These are phyloP conservation scores for Scortechinia acanthostroma DNA, from an alignment of 2,329 filamentous ascomycete species.

Conservation along the genomic window DNA sequence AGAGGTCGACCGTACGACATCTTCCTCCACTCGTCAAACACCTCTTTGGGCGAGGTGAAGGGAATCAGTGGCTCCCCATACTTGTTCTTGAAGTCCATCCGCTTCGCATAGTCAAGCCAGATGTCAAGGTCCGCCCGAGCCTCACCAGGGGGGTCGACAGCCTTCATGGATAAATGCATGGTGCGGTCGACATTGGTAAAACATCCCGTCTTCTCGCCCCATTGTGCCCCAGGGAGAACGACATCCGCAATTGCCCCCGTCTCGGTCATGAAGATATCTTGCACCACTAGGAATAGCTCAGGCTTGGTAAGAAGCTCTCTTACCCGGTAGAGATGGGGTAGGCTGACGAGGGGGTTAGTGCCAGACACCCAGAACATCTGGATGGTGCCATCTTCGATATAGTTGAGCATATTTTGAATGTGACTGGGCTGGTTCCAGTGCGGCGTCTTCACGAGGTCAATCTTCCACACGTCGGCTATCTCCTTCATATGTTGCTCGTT, in stretches of 20 bases:
- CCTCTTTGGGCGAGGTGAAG: constrained; percentile 17
- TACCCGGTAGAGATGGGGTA: constrained; percentile 19
- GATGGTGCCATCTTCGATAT: constrained; percentile 19
- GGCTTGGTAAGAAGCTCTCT: constrained; percentile 18
- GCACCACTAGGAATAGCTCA: constrained; percentile 19
- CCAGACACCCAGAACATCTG: constrained; percentile 26
- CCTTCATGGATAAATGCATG: constrained; percentile 24
- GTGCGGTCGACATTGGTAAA: constrained; percentile 28
- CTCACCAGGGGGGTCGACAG: constrained; percentile 25
- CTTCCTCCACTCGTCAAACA: constrained; percentile 24
- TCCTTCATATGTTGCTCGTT: constrained; percentile 23
- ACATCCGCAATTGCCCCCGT: constrained; percentile 24
- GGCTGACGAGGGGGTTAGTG: constrained; percentile 26
- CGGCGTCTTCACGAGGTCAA: constrained; percentile 18
- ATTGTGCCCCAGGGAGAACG: constrained; percentile 23
- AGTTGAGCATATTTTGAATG: constrained; percentile 23
- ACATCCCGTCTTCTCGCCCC: constrained; percentile 26
- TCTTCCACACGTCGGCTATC: constrained; percentile 24
- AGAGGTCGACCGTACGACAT: constrained; percentile 20
- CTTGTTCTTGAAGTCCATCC: constrained; percentile 23
- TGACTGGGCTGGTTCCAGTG: constrained; percentile 28
- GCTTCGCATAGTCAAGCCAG: constrained; percentile 19
- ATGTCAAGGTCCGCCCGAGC: constrained; percentile 22
- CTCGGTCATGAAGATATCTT: constrained; percentile 26
- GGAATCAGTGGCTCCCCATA: constrained; percentile 18